Evolutionary conservation across 768 basidiomycete species (phyloP).

Genomic region (Leucocoprinus birnbaumii): DNA sequence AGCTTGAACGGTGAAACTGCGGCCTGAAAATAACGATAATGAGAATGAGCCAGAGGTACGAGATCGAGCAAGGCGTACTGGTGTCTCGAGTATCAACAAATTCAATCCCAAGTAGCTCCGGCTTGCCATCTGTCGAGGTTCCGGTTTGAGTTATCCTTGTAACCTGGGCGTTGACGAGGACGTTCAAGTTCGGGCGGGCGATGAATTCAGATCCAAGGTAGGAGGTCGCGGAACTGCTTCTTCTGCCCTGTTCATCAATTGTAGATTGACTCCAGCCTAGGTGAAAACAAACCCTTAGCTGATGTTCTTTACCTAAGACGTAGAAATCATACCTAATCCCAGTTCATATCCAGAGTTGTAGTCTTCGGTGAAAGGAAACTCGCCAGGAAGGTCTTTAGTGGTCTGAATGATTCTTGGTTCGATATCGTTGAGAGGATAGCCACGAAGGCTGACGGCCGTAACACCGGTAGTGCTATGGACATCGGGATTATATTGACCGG

Average conservation of each 20-base stretch:
- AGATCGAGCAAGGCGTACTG: not conserved
- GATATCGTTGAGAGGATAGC: slow-evolving; percentile 17
- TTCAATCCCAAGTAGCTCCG: slow-evolving; percentile 19
- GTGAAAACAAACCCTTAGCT: not conserved
- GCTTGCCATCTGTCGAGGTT: slow-evolving; percentile 25
- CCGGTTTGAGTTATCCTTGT: slow-evolving; percentile 21
- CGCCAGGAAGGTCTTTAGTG: not conserved
- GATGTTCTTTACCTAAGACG: not conserved
- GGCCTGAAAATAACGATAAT: slow-evolving; percentile 7
- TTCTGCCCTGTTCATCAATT: not conserved
- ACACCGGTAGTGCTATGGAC: slow-evolving; percentile 24
- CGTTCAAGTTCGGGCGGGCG: slow-evolving; percentile 24
- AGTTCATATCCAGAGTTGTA: slow-evolving; percentile 16
- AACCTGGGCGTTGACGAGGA: slow-evolving; percentile 24
- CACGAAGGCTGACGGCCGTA: slow-evolving; percentile 21
- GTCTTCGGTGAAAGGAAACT: slow-evolving; percentile 14
- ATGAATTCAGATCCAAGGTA: slow-evolving; percentile 27
- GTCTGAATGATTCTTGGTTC: slow-evolving; percentile 17
- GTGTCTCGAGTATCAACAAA: not conserved
- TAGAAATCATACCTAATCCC: not conserved
- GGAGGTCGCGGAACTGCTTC: slow-evolving; percentile 26
- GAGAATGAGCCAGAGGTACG: not conserved
- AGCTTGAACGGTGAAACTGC: slow-evolving; percentile 7
- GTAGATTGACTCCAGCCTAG: slow-evolving; percentile 13
- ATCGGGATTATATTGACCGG: slow-evolving; percentile 28